Evolutionary conservation across 495 filamentous ascomycete genomes (phyloP).

Genomic region (Letharia columbiana): DNA sequence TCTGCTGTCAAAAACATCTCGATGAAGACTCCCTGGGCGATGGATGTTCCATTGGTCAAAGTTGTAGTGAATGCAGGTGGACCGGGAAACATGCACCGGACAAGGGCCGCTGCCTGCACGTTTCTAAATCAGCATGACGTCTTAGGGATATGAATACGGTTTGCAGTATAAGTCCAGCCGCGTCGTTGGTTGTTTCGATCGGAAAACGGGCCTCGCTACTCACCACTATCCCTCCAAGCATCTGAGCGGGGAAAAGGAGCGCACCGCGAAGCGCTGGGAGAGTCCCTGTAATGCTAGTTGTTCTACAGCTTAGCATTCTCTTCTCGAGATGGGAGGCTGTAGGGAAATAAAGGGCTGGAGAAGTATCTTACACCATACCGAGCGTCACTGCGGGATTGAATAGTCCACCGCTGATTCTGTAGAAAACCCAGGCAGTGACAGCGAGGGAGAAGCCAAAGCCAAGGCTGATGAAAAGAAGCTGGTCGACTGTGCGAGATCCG

Average conservation of each 20-base stretch:
- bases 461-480: conserved; percentile 60
- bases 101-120: conserved; percentile 29
- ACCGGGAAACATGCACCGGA: conserved; percentile 32
- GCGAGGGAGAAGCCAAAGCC: conserved; percentile 68
- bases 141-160: not conserved
- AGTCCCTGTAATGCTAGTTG: conserved; percentile 24
- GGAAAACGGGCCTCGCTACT: not conserved
- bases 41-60: conserved; percentile 25
- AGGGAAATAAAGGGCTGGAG: conserved; percentile 62
- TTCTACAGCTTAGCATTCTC: not conserved
- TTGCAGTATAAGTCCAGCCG: not conserved
- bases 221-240: conserved; percentile 30
- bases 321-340: not conserved
- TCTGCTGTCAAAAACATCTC: conserved; percentile 35
- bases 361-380: conserved; percentile 55
- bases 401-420: conserved; percentile 66
- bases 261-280: conserved; percentile 29
- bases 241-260: conserved; percentile 32
- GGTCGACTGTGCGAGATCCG: not conserved
- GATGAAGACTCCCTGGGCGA: conserved; percentile 31
- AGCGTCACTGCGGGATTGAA: conserved; percentile 70
- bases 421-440: conserved; percentile 79
- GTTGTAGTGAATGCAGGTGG: conserved; percentile 28
- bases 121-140: not conserved
- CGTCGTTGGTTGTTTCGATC: not conserved